Percentiles rank a stretch among this genome's conserved stretches.
Conservation (phyloP, 2,329 filamentous ascomycete species). For the Ophiostoma angusticollis region DNA sequence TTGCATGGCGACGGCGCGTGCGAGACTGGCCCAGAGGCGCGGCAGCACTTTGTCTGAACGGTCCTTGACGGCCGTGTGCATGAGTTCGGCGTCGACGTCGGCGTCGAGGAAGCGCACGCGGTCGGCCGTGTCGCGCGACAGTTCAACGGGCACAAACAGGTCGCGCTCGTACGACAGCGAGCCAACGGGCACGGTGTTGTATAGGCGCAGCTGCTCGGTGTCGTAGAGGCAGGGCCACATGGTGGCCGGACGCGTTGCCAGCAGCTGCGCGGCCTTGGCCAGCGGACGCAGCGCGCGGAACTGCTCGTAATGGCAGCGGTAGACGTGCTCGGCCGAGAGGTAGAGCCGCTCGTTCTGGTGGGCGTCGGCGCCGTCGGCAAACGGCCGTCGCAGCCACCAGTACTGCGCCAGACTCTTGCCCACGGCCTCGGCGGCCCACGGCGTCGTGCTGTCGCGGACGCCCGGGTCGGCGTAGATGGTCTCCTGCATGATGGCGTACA, state of each 20-base stretch:
- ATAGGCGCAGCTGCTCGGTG: background rate
- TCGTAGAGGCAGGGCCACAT: slow-evolving; percentile 11
- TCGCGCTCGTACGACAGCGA: slow-evolving; percentile 11
- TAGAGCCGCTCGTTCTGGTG: slow-evolving; percentile 8
- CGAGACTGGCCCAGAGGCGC: background rate
- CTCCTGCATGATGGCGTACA: slow-evolving; percentile 16
- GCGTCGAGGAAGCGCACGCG: background rate
- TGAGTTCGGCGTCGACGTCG: background rate
- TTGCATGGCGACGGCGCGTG: too few relatives aligned
- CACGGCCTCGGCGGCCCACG: slow-evolving; percentile 13
- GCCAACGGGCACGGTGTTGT: slow-evolving; percentile 11
- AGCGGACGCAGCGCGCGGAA: slow-evolving; percentile 11
- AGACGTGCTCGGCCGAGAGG: slow-evolving; percentile 17
- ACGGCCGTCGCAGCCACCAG: slow-evolving; percentile 11
- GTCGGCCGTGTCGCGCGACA: slow-evolving; percentile 1
- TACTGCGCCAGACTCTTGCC: slow-evolving; percentile 1
- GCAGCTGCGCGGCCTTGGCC: slow-evolving; percentile 3
- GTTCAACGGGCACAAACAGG: slow-evolving; percentile 9
- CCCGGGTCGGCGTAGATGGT: slow-evolving; percentile 12
- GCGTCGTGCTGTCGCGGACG: background rate
- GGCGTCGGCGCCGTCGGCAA: background rate
- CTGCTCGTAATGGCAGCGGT: slow-evolving; percentile 14
- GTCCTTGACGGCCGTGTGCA: slow-evolving; percentile 13
- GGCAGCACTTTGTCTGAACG: background rate
- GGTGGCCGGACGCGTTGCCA: slow-evolving; percentile 6